phyloP scores from a whole-genome alignment of 2,329 filamentous ascomycete species.

The Alternaria sp. region DNA sequence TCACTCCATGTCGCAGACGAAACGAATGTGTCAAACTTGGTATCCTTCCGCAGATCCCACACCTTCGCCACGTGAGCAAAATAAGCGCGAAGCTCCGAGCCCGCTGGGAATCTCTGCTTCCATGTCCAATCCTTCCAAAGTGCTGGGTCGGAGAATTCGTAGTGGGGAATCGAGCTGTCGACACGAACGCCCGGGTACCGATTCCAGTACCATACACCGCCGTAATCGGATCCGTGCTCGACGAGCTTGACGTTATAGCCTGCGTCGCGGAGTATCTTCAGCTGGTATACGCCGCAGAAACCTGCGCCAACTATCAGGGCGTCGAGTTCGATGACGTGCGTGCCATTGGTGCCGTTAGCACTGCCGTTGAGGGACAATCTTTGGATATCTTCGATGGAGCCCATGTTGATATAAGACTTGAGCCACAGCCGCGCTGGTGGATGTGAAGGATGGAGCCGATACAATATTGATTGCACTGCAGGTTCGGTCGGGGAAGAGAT shows the following conservation, averaged over 20 bases:
- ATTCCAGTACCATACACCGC: slow-evolving; percentile 39
- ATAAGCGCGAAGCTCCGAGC: slow-evolving; percentile 26
- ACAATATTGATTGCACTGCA: neutral
- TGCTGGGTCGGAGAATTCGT: slow-evolving; percentile 29
- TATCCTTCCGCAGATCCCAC: slow-evolving; percentile 29
- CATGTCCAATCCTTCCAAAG: slow-evolving; percentile 27
- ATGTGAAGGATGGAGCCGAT: neutral
- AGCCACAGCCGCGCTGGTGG: neutral
- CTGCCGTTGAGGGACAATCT: neutral
- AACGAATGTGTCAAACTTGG: slow-evolving; percentile 53
- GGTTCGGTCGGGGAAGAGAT: neutral
- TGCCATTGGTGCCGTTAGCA: neutral
- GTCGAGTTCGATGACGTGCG: slow-evolving; percentile 19
- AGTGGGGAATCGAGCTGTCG: slow-evolving; percentile 27
- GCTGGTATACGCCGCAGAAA: slow-evolving; percentile 36
- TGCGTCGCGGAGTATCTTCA: slow-evolving; percentile 31
- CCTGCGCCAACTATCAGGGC: slow-evolving; percentile 37
- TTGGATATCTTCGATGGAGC: slow-evolving; percentile 4
- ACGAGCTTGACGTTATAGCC: slow-evolving; percentile 31
- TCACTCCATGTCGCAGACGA: slow-evolving; percentile 51
- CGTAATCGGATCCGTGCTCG: slow-evolving; percentile 24
- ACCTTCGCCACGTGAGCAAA: slow-evolving; percentile 26
- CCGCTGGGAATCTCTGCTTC: slow-evolving; percentile 27
- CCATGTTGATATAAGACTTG: neutral
- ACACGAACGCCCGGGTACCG: slow-evolving; percentile 39